A percentile compares a stretch with the other conserved stretches of the same genome.
These are phyloP conservation scores for Lactarius vividus DNA, from an alignment of 768 basidiomycete genomes.

Conservation along the genomic window DNA sequence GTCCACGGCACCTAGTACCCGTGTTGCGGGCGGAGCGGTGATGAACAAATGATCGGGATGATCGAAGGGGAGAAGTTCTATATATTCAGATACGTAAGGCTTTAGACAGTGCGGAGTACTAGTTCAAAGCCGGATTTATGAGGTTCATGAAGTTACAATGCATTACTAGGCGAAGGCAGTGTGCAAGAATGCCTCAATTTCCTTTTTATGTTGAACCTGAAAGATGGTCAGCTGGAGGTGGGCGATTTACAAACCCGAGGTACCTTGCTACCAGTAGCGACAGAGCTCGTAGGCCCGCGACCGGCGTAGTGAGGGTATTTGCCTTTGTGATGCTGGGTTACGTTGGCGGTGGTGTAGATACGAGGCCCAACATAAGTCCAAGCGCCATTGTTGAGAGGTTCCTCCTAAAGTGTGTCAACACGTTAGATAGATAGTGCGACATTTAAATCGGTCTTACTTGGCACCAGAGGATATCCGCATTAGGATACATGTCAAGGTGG, in stretches of 20 bases:
- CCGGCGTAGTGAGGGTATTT: constrained; percentile 93
- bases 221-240: neutral
- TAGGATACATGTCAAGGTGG: constrained; percentile 94
- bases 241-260: constrained; percentile 23
- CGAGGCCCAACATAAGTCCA: constrained; percentile 97
- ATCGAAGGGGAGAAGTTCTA: constrained; percentile 4
- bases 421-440: neutral
- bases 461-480: constrained; percentile 91
- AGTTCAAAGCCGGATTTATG: constrained; percentile 13
- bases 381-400: constrained; percentile 95
- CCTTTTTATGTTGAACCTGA: constrained; percentile 84
- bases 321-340: constrained; percentile 86
- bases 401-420: constrained; percentile 53
- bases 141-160: neutral
- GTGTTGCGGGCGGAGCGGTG: constrained; percentile 4
- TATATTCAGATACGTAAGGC: constrained; percentile 14
- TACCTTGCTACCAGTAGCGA: constrained; percentile 91
- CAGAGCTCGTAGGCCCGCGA: constrained; percentile 86
- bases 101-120: neutral
- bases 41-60: neutral
- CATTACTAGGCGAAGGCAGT: constrained; percentile 48
- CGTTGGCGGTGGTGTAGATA: constrained; percentile 87
- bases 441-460: constrained; percentile 50
- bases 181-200: constrained; percentile 73
- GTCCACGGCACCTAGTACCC: constrained; percentile 1